Evolutionary conservation across 768 basidiomycete genomes (phyloP), one percentile per base, ranked within the genome.

Genomic region (Phallus indusiatus): DNA sequence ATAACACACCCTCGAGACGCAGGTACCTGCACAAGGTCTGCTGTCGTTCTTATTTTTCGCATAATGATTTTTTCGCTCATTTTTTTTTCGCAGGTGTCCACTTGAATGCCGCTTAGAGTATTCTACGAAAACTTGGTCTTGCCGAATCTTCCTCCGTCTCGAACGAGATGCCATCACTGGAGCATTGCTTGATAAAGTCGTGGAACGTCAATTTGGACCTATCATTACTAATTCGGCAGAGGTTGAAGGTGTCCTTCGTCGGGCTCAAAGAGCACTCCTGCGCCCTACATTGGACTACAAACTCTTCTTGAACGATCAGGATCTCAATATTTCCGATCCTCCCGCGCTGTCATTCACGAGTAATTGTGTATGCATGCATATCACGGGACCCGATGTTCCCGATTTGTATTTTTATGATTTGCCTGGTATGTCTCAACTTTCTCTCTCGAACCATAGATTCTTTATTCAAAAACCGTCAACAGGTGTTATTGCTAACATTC

Each of bases 1-100:
- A 79, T 89, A 14, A 84, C 79, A 0, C 71, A 89, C 0, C 86
- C 86, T 17, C 76, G 86, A 11, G 84, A 84, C 0, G 73, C 80
- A 12, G 88, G 88, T 0, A 88, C 87, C 0, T 89, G 88, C 61
- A 90, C 88, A 0, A 75, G 88, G 88, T 83, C 61, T 37, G 62
- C 62, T 20, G 22, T 24, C 18, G 11, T 20, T 24, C n/a, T 14
- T 21, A 7, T 42, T 48, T 9, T 22, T 7, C 3, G 33, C 18
- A 18, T 7, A 18, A 20, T 14, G 42, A 16, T 5, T 2, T 1
- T 46, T 49, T 21, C 47, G n/a, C n/a, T 11, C 10, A 46, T 16
- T n/a, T 10, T 34, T 36, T 16, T 21, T 16, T 35, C 3, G 10
- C 33, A 75, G 74, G 37, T 73, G 70, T 50, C 74, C 74, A 0